These are phyloP conservation scores for Epichloe scottii DNA, from an alignment of 2,329 filamentous ascomycete species.

Conservation along the genomic window DNA sequence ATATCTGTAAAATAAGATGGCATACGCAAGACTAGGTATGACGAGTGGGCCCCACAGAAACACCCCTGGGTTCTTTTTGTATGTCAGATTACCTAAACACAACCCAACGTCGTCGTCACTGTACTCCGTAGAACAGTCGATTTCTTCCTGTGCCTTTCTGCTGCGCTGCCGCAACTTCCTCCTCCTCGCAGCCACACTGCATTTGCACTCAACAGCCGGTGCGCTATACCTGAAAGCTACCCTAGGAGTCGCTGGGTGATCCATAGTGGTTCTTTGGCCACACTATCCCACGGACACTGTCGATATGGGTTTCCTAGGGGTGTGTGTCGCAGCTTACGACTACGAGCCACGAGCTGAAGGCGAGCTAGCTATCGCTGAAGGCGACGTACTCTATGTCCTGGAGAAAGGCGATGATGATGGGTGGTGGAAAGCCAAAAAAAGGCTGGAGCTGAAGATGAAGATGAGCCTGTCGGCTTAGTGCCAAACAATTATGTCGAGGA, in stretches of 20 bases:
- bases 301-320: slow-evolving; percentile 79
- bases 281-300: not conserved
- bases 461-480: slow-evolving; percentile 80
- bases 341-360: slow-evolving; percentile 78
- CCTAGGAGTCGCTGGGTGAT: not conserved
- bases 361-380: slow-evolving; percentile 74
- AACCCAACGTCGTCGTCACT: slow-evolving; percentile 6
- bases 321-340: slow-evolving; percentile 86
- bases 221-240: not conserved
- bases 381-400: slow-evolving; percentile 77
- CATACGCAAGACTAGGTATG: not conserved
- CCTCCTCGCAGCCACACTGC: not conserved
- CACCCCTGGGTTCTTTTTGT: no score
- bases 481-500: slow-evolving; percentile 93
- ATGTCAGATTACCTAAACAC: slow-evolving; percentile 5
- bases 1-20: no score
- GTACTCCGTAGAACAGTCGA: not conserved
- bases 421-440: slow-evolving; percentile 96
- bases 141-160: not conserved
- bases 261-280: not conserved
- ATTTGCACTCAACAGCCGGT: not conserved
- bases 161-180: not conserved
- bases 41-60: not conserved
- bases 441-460: slow-evolving; percentile 69
- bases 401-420: slow-evolving; percentile 67